phyloP scores from a whole-genome alignment of 371 early-diverging fungal species.

The Blastocladiella emersonii region DNA sequence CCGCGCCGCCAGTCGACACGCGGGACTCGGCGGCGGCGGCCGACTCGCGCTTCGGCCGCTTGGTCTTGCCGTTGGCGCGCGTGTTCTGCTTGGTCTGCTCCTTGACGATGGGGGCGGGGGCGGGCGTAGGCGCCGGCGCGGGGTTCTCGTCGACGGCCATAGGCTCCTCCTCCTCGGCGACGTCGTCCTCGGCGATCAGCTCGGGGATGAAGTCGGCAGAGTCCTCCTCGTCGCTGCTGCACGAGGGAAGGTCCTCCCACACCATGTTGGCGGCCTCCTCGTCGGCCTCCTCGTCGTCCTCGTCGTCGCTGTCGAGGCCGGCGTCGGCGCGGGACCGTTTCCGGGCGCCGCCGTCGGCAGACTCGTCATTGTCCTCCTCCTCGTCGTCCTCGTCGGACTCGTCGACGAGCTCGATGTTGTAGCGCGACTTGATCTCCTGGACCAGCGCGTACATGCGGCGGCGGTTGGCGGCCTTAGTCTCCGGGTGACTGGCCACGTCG shows the following conservation, averaged over 20 bases:
- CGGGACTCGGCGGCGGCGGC: neutral
- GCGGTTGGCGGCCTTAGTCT: neutral
- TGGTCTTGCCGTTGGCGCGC: too few relatives aligned
- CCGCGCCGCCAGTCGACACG: neutral
- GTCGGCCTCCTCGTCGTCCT: neutral
- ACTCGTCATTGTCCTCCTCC: neutral
- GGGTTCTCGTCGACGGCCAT: neutral
- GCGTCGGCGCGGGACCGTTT: neutral
- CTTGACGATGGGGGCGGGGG: too few relatives aligned
- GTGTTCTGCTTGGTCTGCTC: too few relatives aligned
- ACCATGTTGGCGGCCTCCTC: neutral
- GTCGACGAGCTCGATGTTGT: neutral
- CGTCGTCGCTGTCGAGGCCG: neutral
- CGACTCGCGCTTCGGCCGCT: too few relatives aligned
- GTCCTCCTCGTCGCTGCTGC: neutral
- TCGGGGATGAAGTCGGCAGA: neutral
- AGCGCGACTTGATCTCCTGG: neutral
- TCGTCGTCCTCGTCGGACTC: neutral
- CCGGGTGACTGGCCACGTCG: neutral
- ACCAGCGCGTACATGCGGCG: neutral
- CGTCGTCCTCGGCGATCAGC: neutral
- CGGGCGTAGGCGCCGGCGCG: neutral
- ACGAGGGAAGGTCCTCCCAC: neutral
- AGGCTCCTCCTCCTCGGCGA: neutral
- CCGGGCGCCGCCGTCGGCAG: neutral